Conservation (phyloP, 352 stramenopile genomes). For the Pythium guiyangense region DNA sequence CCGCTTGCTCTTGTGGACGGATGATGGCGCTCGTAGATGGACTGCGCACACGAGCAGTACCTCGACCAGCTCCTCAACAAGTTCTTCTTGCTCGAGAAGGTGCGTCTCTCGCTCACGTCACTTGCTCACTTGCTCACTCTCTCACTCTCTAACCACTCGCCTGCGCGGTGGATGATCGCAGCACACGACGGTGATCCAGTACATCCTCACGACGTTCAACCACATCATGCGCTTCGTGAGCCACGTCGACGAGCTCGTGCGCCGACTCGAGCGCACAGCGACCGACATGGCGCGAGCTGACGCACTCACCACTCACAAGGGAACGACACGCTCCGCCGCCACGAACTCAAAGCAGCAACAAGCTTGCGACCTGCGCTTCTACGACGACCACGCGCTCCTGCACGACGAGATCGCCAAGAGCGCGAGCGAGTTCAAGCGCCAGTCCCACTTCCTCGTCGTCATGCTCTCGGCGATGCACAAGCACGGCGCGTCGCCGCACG, state of each 20-base stretch:
- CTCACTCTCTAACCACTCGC: too few species aligned
- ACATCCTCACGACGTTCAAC: slow-evolving; percentile 71
- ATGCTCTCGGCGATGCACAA: slow-evolving; percentile 74
- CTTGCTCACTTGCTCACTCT: neutral
- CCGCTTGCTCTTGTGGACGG: neutral
- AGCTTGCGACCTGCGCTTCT: slow-evolving; percentile 1
- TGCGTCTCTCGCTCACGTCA: slow-evolving; percentile 15
- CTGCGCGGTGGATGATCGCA: too few species aligned
- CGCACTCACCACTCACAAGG: too few species aligned
- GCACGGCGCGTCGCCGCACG: slow-evolving; percentile 58
- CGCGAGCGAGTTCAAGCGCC: slow-evolving; percentile 52
- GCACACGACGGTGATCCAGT: slow-evolving; percentile 60
- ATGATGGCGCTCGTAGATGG: slow-evolving; percentile 54
- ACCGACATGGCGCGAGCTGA: neutral
- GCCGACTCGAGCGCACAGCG: slow-evolving; percentile 37
- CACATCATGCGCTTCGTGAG: slow-evolving; percentile 62
- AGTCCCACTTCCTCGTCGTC: slow-evolving; percentile 64
- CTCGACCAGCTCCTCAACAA: slow-evolving; percentile 56
- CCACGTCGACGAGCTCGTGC: slow-evolving; percentile 48
- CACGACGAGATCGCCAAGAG: slow-evolving; percentile 32
- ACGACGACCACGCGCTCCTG: slow-evolving; percentile 14
- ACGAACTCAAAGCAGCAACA: neutral
- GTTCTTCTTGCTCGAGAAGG: slow-evolving; percentile 75
- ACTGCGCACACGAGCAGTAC: slow-evolving; percentile 52
- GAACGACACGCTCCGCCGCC: neutral